Conservation (phyloP, 108 stramenopile species). For the Nitzschia sp. region DNA sequence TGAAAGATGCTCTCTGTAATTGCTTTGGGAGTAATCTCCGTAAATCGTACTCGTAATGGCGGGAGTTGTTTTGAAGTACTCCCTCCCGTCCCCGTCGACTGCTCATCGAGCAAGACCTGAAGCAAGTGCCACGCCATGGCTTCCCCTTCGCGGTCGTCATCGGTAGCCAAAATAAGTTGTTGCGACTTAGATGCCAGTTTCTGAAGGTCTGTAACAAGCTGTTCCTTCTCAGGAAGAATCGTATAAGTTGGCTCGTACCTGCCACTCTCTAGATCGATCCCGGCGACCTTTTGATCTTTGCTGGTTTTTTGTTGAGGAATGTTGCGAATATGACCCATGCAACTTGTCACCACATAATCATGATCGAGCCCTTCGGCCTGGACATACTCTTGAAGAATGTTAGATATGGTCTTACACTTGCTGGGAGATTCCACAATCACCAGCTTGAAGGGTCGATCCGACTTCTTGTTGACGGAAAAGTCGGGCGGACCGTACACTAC, state of each 20-base stretch:
- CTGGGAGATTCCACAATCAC: conserved; percentile 62
- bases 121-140: conserved; percentile 88
- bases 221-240: conserved; percentile 46
- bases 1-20: conserved; percentile 40
- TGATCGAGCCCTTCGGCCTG: conserved; percentile 34
- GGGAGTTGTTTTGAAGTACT: conserved; percentile 19
- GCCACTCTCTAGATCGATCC: conserved; percentile 56
- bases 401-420: conserved; percentile 57
- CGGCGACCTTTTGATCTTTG: conserved; percentile 32
- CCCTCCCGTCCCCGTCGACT: neutral
- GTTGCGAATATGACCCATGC: conserved; percentile 51
- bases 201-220: conserved; percentile 31
- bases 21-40: conserved; percentile 73
- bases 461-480: conserved; percentile 7
- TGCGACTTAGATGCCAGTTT: conserved; percentile 23
- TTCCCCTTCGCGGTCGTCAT: conserved; percentile 90
- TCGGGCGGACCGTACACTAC: conserved; percentile 28
- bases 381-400: conserved; percentile 47
- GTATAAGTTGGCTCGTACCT: conserved; percentile 60
- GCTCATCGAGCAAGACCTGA: conserved; percentile 31
- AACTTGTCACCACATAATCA: conserved; percentile 48
- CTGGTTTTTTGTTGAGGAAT: conserved; percentile 28
- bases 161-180: conserved; percentile 73
- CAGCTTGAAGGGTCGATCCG: conserved; percentile 38
- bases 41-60: conserved; percentile 64